Base-by-base conservation (phyloP, 805 yeast species). In the Torulaspora franciscae region DNA sequence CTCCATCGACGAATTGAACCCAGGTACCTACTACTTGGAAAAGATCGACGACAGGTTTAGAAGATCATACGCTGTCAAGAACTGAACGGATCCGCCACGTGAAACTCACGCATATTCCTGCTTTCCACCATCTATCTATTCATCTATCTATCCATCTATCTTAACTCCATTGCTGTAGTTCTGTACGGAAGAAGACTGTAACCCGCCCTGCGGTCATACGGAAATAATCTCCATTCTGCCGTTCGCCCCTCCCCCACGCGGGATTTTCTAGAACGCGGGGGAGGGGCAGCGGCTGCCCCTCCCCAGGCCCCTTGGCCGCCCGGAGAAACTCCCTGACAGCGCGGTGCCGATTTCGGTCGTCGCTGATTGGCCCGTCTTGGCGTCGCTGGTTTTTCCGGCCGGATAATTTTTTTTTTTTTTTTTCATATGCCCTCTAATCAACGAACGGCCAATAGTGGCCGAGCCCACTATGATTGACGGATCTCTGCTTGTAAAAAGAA, bases 41-140 rank as follows among this genome's bases (percentile, higher is more conserved):
- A 78, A 80, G 54, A 74, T 93, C 60, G 93, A 91, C 68, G 97
- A 88, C 65, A 86, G 76, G 72, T 93, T 69, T 77, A 87, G 87
- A 74, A 85, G 99, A 74, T 63, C 64, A 46, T 91, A 91, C 64
- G 82, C 79, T 46, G 65, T 81, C 55, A 85, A 84, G 70, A 74
- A 78, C 61, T 83, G 72, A 66, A 27, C 19, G 11, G 23, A 33
- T 29, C 14, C 10, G 19, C 10, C 33, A 30, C 33, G 33, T 30
- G 33, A 30, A 19, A 19, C 5, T 19, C 22, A 19, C 22, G 22
- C 22, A 19, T 19, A 19, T 19, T 19, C 22, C 22, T 19, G 5
- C 22, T 19, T 19, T 19, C 22, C 22, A 19, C 22, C 22, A n/a
- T 19, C 22, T 19, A 19, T 19, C 22, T 19, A 19, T 19, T 19